phyloP scores from a whole-genome alignment of 805 yeast species.

The Blastobotrys peoriensis region DNA sequence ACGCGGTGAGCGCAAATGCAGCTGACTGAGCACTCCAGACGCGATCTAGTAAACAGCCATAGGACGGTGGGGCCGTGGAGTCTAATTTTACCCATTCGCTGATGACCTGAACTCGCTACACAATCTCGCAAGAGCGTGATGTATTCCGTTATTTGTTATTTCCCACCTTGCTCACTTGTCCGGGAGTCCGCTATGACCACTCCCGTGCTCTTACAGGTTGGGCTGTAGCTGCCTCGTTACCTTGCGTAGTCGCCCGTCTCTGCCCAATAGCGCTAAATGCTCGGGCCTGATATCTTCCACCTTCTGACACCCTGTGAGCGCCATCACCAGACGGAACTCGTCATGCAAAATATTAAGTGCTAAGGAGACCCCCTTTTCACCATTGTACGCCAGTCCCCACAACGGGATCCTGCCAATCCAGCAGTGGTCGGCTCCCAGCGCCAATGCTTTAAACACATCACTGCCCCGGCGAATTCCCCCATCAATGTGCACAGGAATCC shows the following conservation, averaged over 20 bases:
- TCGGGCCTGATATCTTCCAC: slow-evolving; percentile 14
- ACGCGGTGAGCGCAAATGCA: slow-evolving; percentile 5
- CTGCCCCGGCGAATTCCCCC: slow-evolving; percentile 65
- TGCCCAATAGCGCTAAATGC: slow-evolving; percentile 17
- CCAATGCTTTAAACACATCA: slow-evolving; percentile 59
- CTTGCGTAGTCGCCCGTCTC: slow-evolving; percentile 4
- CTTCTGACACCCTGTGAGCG: slow-evolving; percentile 18
- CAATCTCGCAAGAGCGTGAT: too few species aligned
- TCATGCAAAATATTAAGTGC: slow-evolving; percentile 20
- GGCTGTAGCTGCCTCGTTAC: not conserved
- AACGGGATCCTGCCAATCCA: slow-evolving; percentile 63
- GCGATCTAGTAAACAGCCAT: too few species aligned
- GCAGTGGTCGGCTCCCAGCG: slow-evolving; percentile 58
- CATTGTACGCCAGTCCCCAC: slow-evolving; percentile 61
- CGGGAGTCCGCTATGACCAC: too few species aligned
- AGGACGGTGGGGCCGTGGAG: too few species aligned
- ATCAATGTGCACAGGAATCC: slow-evolving; percentile 54
- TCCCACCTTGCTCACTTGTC: too few species aligned
- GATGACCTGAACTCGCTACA: too few species aligned
- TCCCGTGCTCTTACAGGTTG: too few species aligned
- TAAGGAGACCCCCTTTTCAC: slow-evolving; percentile 54
- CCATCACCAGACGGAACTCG: slow-evolving; percentile 21
- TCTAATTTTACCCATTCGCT: too few species aligned
- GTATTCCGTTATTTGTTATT: too few species aligned
- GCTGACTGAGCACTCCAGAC: too few species aligned